A percentile compares a stretch with the other conserved stretches of the same genome.
Evolutionary conservation across 768 basidiomycete genomes (phyloP).

Genomic region (Exidia glandulosa): DNA sequence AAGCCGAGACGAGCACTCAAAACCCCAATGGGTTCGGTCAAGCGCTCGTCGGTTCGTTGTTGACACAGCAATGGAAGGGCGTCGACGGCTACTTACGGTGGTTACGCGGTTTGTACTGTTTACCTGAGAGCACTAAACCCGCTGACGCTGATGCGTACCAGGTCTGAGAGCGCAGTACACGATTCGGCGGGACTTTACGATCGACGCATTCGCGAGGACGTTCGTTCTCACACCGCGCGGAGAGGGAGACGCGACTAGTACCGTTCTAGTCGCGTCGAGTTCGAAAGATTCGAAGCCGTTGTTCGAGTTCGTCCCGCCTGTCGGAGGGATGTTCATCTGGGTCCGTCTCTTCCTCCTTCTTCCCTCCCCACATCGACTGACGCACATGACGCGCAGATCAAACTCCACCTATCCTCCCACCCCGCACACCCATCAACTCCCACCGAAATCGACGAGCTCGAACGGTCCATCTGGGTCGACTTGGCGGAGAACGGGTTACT

Average conservation of each 20-base stretch:
- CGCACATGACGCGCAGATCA: too few relatives aligned
- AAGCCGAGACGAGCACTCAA: slow-evolving; percentile 57
- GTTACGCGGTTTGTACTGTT: slow-evolving; percentile 41
- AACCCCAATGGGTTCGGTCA: slow-evolving; percentile 64
- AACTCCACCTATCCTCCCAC: slow-evolving; percentile 51
- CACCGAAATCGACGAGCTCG: slow-evolving; percentile 28
- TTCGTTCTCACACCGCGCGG: slow-evolving; percentile 31
- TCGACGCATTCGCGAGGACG: slow-evolving; percentile 51
- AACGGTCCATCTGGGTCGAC: slow-evolving; percentile 48
- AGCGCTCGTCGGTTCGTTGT: slow-evolving; percentile 46
- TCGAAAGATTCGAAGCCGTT: slow-evolving; percentile 21
- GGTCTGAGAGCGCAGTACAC: slow-evolving; percentile 43
- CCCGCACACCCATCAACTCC: slow-evolving; percentile 20
- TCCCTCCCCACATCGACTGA: too few relatives aligned
- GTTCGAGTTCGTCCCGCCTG: slow-evolving; percentile 65
- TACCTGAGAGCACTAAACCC: neutral
- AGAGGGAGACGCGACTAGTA: slow-evolving; percentile 9
- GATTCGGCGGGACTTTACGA: slow-evolving; percentile 45
- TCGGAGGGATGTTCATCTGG: slow-evolving; percentile 76
- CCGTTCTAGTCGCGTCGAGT: neutral
- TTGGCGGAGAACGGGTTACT: slow-evolving; percentile 54
- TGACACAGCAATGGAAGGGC: slow-evolving; percentile 47
- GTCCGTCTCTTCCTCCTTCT: neutral
- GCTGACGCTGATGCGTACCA: neutral
- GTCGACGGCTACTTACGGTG: slow-evolving; percentile 66